phyloP scores from a whole-genome alignment of 306 rosid genomes.

The Fagus crenata region DNA sequence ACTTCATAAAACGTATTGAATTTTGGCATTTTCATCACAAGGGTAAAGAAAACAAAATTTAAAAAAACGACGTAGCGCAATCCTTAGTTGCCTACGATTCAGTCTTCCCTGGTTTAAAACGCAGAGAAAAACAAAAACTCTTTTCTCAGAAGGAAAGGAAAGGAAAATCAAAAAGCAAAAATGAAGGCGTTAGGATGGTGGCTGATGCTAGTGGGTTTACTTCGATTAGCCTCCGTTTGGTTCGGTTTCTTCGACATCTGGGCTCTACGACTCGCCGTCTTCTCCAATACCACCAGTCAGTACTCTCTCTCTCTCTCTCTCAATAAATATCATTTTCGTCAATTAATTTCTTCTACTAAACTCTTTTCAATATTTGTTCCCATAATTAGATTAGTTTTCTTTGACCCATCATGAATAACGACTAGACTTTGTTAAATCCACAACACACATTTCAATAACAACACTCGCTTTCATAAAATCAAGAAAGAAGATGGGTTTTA shows the following conservation, averaged over 20 bases:
- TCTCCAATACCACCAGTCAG: constrained; percentile 66
- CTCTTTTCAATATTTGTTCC: background rate
- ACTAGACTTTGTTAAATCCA: background rate
- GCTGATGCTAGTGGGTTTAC: constrained; percentile 79
- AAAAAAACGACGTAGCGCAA: no score
- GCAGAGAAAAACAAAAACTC: no score
- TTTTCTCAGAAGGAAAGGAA: background rate
- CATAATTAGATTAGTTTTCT: background rate
- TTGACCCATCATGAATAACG: background rate
- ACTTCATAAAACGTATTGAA: no score
- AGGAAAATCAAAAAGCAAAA: background rate
- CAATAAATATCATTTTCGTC: no score
- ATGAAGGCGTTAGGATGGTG: constrained; percentile 89
- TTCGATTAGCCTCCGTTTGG: constrained; percentile 88
- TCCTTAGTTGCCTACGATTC: no score
- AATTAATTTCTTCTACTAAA: background rate
- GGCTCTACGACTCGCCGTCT: constrained; percentile 82
- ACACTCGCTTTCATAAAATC: background rate
- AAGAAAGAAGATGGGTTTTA: background rate
- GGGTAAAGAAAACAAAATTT: no score
- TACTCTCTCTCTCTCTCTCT: constrained; percentile 7
- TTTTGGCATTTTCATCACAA: no score
- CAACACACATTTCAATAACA: background rate
- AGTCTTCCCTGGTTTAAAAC: no score
- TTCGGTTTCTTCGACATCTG: constrained; percentile 93